Evolutionary conservation across 1,284 basidiomycete genomes (phyloP), one percentile per base, ranked within the genome.

Genomic region (Lentinus polychrous): DNA sequence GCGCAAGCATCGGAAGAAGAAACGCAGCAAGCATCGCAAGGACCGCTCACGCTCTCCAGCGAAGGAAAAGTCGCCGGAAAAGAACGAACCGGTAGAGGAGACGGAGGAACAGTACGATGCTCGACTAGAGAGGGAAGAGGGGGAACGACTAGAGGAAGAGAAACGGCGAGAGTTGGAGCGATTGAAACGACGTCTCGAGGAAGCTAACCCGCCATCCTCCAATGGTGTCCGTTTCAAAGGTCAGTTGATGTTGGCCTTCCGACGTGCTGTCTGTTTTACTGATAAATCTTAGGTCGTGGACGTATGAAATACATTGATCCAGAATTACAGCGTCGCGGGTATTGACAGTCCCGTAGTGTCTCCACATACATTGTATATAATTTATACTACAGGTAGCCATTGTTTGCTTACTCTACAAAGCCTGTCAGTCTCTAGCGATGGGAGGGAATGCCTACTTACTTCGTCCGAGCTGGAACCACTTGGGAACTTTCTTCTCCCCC

Each of bases 51-150:
- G 45, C 34, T 57, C 60, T 4, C 8, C 8, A n/a, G n/a, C 33
- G 7, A 22, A 40, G 23, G 45, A 33, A 11, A 55, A 23, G 54
- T 52, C 27, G 46, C 48, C 3, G 57, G 52, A 34, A 23, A 41
- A 46, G 40, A 24, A 58, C 46, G 74, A 75, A 57, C 81, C 75
- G 10, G 75, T 72, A 55, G 76, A 82, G 45, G 73, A 75, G 57
- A 74, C 73, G 0, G 68, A 73, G 53, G 73, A 73, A 60, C 83
- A 87, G 59, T 85, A 86, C 55, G 86, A 86, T 59, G 78, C 78
- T 0, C 67, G 85, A 36, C 59, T 87, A 39, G 85, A 86, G 58
- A 68, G 80, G 32, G 86, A 88, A 61, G 84, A 87, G 63, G 74
- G 73, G 23, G 81, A 83, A 56, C 68, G 83, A 23, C 54, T 78